Evolutionary conservation across 768 basidiomycete species (phyloP), one percentile per base, ranked within the genome.

Genomic region (Russula foetens): DNA sequence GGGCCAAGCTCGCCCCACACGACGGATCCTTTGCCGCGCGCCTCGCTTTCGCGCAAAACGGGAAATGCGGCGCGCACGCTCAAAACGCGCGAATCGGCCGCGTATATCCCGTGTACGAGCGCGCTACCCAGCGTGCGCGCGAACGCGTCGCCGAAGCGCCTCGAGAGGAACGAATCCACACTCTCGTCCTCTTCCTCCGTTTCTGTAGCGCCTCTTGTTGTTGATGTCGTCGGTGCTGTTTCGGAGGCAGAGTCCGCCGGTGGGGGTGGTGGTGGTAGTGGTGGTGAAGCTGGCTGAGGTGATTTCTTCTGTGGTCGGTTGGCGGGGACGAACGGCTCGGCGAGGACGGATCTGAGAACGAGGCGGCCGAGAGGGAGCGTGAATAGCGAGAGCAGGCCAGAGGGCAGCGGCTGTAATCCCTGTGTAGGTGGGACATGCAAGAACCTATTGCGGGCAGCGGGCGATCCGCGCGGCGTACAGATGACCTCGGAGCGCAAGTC

Each of bases 81-180:
- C 19, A 98, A 73, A 43, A 75, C 67, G 2, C 88, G 75, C 2
- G 93, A 82, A 67, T 96, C 92, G 0, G 92, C 83, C 1, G 92
- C 93, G 69, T 98, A 98, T 57, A 98, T 89, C 0, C 96, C 96
- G 68, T 97, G 95, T 1, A 93, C 83, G 59, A 97, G 75, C 0
- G 95, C 87, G 35, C 79, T 91, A 69, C 44, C 88, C 56, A 98
- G 79, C 3, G 81, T 79, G 17, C 84, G 80, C 1, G 95, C 92
- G 66, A 95, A 81, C 2, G 77, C 71, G 7, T 77, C 70, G 0
- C 92, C 90, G 58, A 97, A 88, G 24, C 91, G 77, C 14, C 90
- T 79, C 0, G 81, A 70, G 57, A 98, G 69, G 65, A 98, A 90
- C 0, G 82, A 71, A 63, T 98, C 85, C 8, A 98, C 77, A 0